Percentiles rank a stretch among this genome's conserved stretches.
Conservation (phyloP, 2,329 filamentous ascomycete genomes). For the Pseudocercospora vitis region DNA sequence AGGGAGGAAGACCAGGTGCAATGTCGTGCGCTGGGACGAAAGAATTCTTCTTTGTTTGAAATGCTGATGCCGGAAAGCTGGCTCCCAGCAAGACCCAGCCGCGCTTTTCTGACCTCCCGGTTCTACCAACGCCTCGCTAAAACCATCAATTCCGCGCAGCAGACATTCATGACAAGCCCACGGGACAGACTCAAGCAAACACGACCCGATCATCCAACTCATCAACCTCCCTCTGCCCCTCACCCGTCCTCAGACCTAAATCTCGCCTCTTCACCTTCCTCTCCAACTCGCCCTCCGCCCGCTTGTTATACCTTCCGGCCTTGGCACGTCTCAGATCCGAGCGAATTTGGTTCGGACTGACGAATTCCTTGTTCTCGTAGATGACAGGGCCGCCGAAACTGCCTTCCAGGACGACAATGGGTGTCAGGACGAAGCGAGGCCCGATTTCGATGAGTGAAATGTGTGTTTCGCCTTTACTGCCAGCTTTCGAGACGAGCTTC, state of each 20-base stretch:
- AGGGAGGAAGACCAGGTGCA: too few relatives aligned
- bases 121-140: slow-evolving; percentile 2
- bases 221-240: slow-evolving; percentile 62
- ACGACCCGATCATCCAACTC: slow-evolving; percentile 74
- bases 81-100: too few relatives aligned
- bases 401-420: slow-evolving; percentile 91
- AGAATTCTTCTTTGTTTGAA: too few relatives aligned
- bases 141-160: not conserved
- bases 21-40: too few relatives aligned
- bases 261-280: slow-evolving; percentile 71
- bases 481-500: slow-evolving; percentile 42
- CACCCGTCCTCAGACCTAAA: slow-evolving; percentile 71
- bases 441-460: slow-evolving; percentile 89
- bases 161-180: not conserved
- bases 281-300: slow-evolving; percentile 73
- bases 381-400: slow-evolving; percentile 95
- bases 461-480: slow-evolving; percentile 65
- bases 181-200: slow-evolving; percentile 60
- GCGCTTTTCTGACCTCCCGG: too few relatives aligned
- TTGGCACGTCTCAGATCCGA: slow-evolving; percentile 74
- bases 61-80: too few relatives aligned
- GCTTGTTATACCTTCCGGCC: slow-evolving; percentile 73
- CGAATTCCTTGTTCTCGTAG: slow-evolving; percentile 97
- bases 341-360: slow-evolving; percentile 88
- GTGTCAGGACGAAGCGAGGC: slow-evolving; percentile 86